Conservation (phyloP, 164 flowering plant genomes). For the Buxus sempervirens region DNA sequence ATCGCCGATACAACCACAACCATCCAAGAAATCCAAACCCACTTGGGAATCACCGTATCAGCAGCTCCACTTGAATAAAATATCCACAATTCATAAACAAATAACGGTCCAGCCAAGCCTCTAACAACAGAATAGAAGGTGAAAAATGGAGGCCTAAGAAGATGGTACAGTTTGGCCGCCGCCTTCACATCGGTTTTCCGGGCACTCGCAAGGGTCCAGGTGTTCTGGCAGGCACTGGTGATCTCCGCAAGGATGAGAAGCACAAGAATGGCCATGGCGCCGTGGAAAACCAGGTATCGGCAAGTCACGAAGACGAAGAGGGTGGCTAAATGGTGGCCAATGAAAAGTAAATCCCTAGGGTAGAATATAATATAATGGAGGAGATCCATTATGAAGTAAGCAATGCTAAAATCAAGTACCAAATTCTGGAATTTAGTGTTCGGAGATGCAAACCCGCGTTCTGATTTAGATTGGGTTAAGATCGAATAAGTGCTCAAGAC, state of each 20-base stretch:
- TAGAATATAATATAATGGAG: conserved; percentile 62
- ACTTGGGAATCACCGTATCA: conserved; percentile 52
- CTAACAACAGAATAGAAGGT: conserved; percentile 59
- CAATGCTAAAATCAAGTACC: conserved; percentile 75
- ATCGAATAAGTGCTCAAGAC: conserved; percentile 46
- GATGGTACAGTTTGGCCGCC: conserved; percentile 45
- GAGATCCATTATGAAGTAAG: conserved; percentile 74
- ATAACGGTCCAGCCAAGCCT: no score
- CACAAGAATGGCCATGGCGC: conserved; percentile 64
- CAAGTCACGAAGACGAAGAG: conserved; percentile 81
- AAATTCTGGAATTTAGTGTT: conserved; percentile 47
- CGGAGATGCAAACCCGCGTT: no score
- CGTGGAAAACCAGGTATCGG: conserved; percentile 56
- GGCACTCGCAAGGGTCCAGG: conserved; percentile 51
- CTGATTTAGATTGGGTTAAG: conserved; percentile 15
- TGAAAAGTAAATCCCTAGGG: conserved; percentile 76
- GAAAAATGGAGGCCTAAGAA: conserved; percentile 64
- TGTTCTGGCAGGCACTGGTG: no score
- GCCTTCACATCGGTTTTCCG: conserved; percentile 32
- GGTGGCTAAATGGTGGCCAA: conserved; percentile 82
- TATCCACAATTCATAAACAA: conserved; percentile 57
- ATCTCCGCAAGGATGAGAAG: no score
- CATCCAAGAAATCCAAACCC: conserved; percentile 86
- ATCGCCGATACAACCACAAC: no score
- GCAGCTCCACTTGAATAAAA: conserved; percentile 58